Base-by-base conservation (phyloP, 2,329 filamentous ascomycete genomes). In the Mycosphaerella sp. region DNA sequence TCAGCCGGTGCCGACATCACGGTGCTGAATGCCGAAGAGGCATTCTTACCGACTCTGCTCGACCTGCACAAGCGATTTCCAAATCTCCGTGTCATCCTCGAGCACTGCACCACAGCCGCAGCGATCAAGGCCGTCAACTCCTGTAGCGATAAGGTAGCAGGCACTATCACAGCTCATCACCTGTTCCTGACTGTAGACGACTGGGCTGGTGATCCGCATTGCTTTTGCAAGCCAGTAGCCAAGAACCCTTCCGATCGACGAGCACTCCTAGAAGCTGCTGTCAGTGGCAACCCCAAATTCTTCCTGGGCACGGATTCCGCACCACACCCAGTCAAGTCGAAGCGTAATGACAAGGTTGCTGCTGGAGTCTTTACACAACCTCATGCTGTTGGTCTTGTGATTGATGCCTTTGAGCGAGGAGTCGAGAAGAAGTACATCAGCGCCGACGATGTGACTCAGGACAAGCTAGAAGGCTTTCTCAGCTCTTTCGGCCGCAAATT, bases 61-160 rank as follows among this genome's bases (percentile, higher is more conserved):
- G 78, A 79, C 14, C 78, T 97, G 1, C 87, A 95, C 64, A 70
- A 77, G 17, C 75, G 75, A 21, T 96, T 94, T 68, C 90, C 91
- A 1, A 75, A 78, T 16, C 75, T 94, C 37, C 79, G 75, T 44
- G 77, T 78, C 56, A 73, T 79, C 51, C 73, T 93, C 41, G 87
- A 96, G 73, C 90, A 96, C 72, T 94, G 88, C 75, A 90, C 89
- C 9, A 94, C 89, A 1, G 83, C 82, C 1, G 87, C 86, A 0
- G 90, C 89, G 0, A 75, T 95, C 4, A 80, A 86, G 56, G 84
- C 88, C 0, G 90, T 96, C 32, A 78, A 79, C 58, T 74, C 79
- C 12, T 94, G 89, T 64, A 88, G 89, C 0, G 79, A 84, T 14
- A 86, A 80, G 2, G 91, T 96, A 18, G 85, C 79, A 0, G 84